Percentiles rank a stretch among this genome's conserved stretches.
phyloP scores from a whole-genome alignment of 495 filamentous ascomycete genomes.

The Astrothelium subdiscretum region DNA sequence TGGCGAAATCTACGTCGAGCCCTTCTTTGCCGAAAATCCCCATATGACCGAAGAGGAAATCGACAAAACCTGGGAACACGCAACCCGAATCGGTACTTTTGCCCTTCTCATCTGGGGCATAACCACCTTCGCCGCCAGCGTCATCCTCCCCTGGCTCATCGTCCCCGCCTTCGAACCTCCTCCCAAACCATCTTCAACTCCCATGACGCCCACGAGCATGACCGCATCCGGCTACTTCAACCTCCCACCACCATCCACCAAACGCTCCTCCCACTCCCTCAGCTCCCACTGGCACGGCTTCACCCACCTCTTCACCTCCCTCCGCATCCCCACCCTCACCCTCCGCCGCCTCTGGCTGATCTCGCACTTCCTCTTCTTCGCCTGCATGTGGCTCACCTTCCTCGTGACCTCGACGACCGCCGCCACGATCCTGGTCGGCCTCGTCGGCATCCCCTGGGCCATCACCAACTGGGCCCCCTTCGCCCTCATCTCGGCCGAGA shows the following conservation, averaged over 20 bases:
- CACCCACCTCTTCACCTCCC: slow-evolving; percentile 22
- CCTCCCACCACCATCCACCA: slow-evolving; percentile 7
- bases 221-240: slow-evolving; percentile 20
- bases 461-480: slow-evolving; percentile 85
- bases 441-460: slow-evolving; percentile 81
- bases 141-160: slow-evolving; percentile 71
- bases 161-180: slow-evolving; percentile 56
- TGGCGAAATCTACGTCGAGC: slow-evolving; percentile 78
- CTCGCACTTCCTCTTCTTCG: slow-evolving; percentile 66
- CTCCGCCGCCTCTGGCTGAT: slow-evolving; percentile 77
- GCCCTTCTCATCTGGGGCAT: slow-evolving; percentile 80
- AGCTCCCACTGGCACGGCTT: slow-evolving; percentile 9
- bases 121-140: slow-evolving; percentile 64
- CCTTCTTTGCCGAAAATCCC: slow-evolving; percentile 61
- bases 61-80: slow-evolving; percentile 66
- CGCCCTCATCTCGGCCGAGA: slow-evolving; percentile 81
- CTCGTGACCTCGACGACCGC: slow-evolving; percentile 53
- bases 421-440: slow-evolving; percentile 60
- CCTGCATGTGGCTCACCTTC: slow-evolving; percentile 69
- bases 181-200: slow-evolving; percentile 12
- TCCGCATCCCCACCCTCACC: slow-evolving; percentile 70
- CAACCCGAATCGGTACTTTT: slow-evolving; percentile 70
- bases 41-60: slow-evolving; percentile 63
- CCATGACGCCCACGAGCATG: slow-evolving; percentile 14
- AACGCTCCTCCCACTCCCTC: slow-evolving; percentile 1